Percentiles rank a stretch among this genome's conserved stretches.
phyloP scores from a whole-genome alignment of 1,284 basidiomycete genomes.

The Cystobasidiaceae sp. region DNA sequence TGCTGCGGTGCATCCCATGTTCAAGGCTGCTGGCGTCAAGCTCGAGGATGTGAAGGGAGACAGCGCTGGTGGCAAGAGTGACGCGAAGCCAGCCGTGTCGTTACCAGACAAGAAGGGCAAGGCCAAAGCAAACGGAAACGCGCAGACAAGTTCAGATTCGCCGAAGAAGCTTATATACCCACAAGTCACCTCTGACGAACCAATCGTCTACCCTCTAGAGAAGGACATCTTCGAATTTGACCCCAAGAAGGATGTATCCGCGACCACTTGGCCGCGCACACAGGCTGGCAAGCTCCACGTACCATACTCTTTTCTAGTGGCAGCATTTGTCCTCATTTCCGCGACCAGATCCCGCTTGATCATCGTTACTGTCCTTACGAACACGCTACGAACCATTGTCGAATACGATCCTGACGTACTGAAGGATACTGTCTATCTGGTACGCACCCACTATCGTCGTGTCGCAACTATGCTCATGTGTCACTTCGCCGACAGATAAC shows the following conservation, averaged over 20 bases:
- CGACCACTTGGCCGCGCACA: conserved; percentile 32
- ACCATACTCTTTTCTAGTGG: conserved; percentile 76
- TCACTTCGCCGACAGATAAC: conserved; percentile 54
- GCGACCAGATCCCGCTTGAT: conserved; percentile 73
- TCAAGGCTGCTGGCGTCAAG: conserved; percentile 4
- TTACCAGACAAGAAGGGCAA: too few relatives aligned
- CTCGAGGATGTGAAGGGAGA: too few relatives aligned
- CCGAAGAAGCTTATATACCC: conserved; percentile 25
- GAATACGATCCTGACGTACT: conserved; percentile 65
- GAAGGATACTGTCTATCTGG: conserved; percentile 75
- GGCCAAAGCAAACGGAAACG: too few relatives aligned
- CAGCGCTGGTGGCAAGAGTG: too few relatives aligned
- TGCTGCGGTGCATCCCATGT: conserved; percentile 8
- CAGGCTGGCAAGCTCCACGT: conserved; percentile 43
- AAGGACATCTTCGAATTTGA: conserved; percentile 46
- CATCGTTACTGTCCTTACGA: conserved; percentile 75
- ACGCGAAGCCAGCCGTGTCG: too few relatives aligned
- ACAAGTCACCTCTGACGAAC: neutral
- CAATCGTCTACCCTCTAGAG: conserved; percentile 37
- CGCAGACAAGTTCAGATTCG: conserved; percentile 8
- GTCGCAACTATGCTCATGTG: too few relatives aligned
- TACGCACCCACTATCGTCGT: too few relatives aligned
- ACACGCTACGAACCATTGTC: conserved; percentile 66
- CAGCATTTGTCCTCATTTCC: conserved; percentile 66
- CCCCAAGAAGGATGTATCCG: conserved; percentile 37